A percentile compares a stretch with the other conserved stretches of the same genome.
phyloP scores from a whole-genome alignment of 352 stramenopile genomes.

The Phytophthora tentaculata region DNA sequence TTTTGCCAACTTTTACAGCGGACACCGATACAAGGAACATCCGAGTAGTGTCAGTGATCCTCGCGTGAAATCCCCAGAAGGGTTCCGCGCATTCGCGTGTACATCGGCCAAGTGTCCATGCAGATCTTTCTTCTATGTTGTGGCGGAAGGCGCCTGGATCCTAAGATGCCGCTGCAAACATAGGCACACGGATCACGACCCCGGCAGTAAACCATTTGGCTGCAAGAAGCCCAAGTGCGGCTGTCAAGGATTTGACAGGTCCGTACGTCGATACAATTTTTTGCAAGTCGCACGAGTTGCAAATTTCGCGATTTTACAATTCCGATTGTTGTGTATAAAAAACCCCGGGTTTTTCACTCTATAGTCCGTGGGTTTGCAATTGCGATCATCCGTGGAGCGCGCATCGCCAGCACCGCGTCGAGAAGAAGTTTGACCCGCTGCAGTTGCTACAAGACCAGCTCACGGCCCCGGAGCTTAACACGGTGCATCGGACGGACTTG shows the following conservation, averaged over 20 bases:
- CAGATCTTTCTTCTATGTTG: conserved; percentile 76
- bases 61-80: conserved; percentile 40
- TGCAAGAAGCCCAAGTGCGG: conserved; percentile 65
- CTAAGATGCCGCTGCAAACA: conserved; percentile 84
- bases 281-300: conserved; percentile 15
- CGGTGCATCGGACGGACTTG: conserved; percentile 68
- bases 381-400: conserved; percentile 74
- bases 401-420: conserved; percentile 58
- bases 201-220: conserved; percentile 38
- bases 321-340: conserved; percentile 22
- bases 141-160: conserved; percentile 82
- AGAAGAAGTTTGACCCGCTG: conserved; percentile 58
- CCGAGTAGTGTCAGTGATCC: conserved; percentile 40
- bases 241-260: conserved; percentile 77
- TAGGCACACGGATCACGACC: conserved; percentile 78
- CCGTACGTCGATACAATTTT: conserved; percentile 22
- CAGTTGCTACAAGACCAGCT: conserved; percentile 52
- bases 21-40: conserved; percentile 83
- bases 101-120: conserved; percentile 63
- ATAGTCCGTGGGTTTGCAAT: conserved; percentile 84
- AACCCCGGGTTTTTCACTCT: conserved; percentile 14
- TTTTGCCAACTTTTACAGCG: conserved; percentile 34
- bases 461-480: conserved; percentile 51
- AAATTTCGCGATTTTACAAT: conserved; percentile 15
- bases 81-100: conserved; percentile 62